Conservation (phyloP, 2,329 filamentous ascomycete genomes). For the Aspergillus sp. region DNA sequence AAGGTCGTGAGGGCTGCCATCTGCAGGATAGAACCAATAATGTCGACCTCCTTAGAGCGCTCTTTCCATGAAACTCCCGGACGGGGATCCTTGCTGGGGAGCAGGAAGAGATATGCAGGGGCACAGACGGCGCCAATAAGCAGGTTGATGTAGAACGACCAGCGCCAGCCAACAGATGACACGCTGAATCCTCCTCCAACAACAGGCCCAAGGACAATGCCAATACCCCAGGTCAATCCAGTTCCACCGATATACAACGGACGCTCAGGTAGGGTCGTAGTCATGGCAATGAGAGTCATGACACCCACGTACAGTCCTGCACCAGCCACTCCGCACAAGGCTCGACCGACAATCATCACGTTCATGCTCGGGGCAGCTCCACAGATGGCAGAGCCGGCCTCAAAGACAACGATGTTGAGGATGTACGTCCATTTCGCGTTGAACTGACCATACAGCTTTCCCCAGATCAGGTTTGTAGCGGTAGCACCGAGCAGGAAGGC, state of each 20-base stretch:
- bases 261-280: slow-evolving; percentile 20
- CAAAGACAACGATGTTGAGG: neutral
- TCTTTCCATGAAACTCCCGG: slow-evolving; percentile 20
- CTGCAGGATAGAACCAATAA: slow-evolving; percentile 47
- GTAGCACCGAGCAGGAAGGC: slow-evolving; percentile 4
- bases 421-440: slow-evolving; percentile 36
- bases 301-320: slow-evolving; percentile 31
- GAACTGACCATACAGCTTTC: slow-evolving; percentile 28
- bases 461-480: neutral
- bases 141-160: slow-evolving; percentile 2
- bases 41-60: slow-evolving; percentile 42
- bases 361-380: slow-evolving; percentile 5
- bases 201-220: slow-evolving; percentile 37
- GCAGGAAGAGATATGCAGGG: slow-evolving; percentile 47
- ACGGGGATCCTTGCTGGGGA: slow-evolving; percentile 32
- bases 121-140: slow-evolving; percentile 38
- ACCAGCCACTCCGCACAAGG: slow-evolving; percentile 5
- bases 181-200: slow-evolving; percentile 16
- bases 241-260: slow-evolving; percentile 34
- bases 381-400: slow-evolving; percentile 5
- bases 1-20: slow-evolving; percentile 42
- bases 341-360: slow-evolving; percentile 9
- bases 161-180: slow-evolving; percentile 1
- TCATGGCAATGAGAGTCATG: slow-evolving; percentile 25
- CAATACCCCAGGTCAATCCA: slow-evolving; percentile 38